Evolutionary conservation across 2,329 filamentous ascomycete species (phyloP).

Genomic region (Aspergillus persii): DNA sequence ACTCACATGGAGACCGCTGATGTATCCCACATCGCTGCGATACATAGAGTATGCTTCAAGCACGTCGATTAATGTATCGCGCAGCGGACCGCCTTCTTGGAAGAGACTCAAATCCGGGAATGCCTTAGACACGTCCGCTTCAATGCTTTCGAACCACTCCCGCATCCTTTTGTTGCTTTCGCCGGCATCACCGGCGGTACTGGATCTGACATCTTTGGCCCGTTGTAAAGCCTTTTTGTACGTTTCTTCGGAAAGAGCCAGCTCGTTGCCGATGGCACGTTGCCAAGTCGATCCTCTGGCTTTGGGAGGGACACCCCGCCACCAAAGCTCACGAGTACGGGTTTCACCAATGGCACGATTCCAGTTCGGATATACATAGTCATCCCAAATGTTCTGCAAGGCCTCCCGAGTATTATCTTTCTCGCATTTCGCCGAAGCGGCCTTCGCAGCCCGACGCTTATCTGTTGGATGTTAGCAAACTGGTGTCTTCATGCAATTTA

Average conservation of each 20-base stretch:
- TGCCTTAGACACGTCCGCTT: slow-evolving; percentile 52
- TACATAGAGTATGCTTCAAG: slow-evolving; percentile 64
- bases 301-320: slow-evolving; percentile 59
- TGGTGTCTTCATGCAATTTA: background rate
- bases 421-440: slow-evolving; percentile 48
- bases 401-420: slow-evolving; percentile 53
- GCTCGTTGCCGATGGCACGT: slow-evolving; percentile 60
- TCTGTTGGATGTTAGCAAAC: slow-evolving; percentile 35
- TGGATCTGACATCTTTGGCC: slow-evolving; percentile 49
- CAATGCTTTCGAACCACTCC: slow-evolving; percentile 55
- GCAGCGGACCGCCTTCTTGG: slow-evolving; percentile 52
- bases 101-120: slow-evolving; percentile 62
- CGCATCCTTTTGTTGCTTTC: slow-evolving; percentile 46
- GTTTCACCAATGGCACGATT: slow-evolving; percentile 53
- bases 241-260: slow-evolving; percentile 54
- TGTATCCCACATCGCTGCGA: slow-evolving; percentile 61
- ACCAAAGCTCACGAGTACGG: slow-evolving; percentile 61
- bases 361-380: slow-evolving; percentile 61
- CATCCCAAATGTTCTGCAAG: slow-evolving; percentile 60
- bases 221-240: slow-evolving; percentile 58
- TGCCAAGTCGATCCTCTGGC: slow-evolving; percentile 59
- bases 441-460: slow-evolving; percentile 49
- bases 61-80: slow-evolving; percentile 56
- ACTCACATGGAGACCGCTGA: slow-evolving; percentile 57
- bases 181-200: slow-evolving; percentile 40